These are phyloP conservation scores for Gremmenia infestans DNA, from an alignment of 2,329 filamentous ascomycete species.

Conservation along the genomic window DNA sequence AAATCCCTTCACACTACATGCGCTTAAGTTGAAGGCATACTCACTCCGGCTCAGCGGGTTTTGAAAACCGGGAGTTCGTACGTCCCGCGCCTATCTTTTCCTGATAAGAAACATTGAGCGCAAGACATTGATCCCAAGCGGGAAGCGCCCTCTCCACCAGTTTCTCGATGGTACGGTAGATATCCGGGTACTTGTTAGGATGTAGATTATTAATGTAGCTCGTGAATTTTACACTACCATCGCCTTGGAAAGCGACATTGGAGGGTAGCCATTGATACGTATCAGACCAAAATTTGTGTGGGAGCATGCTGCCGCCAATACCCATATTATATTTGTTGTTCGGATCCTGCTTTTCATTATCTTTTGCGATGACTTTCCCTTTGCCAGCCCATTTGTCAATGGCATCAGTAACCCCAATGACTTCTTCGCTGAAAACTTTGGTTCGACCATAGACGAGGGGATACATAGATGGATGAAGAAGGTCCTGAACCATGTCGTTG, in stretches of 20 bases:
- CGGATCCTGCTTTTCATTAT: not conserved
- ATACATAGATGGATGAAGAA: constrained; percentile 61
- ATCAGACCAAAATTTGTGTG: constrained; percentile 26
- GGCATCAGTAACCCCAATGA: constrained; percentile 21
- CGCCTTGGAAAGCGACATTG: constrained; percentile 29
- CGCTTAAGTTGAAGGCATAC: not conserved
- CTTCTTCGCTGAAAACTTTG: constrained; percentile 33
- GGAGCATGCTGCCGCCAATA: not conserved
- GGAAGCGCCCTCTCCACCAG: constrained; percentile 29
- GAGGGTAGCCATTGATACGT: constrained; percentile 40
- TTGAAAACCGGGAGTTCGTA: not conserved
- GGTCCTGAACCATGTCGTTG: constrained; percentile 51
- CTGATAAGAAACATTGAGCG: not conserved
- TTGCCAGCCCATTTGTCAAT: constrained; percentile 13
- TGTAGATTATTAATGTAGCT: constrained; percentile 37
- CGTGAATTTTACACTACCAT: constrained; percentile 12
- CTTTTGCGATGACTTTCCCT: not conserved
- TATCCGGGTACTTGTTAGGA: constrained; percentile 27
- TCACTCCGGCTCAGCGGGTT: not conserved
- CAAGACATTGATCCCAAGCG: constrained; percentile 29
- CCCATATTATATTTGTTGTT: not conserved
- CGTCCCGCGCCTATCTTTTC: not conserved
- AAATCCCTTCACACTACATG: too few species aligned
- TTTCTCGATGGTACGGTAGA: constrained; percentile 36
- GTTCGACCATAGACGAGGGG: constrained; percentile 51